Conservation (phyloP, 176 grass and related monocot genomes). For the Lolium rigidum region DNA sequence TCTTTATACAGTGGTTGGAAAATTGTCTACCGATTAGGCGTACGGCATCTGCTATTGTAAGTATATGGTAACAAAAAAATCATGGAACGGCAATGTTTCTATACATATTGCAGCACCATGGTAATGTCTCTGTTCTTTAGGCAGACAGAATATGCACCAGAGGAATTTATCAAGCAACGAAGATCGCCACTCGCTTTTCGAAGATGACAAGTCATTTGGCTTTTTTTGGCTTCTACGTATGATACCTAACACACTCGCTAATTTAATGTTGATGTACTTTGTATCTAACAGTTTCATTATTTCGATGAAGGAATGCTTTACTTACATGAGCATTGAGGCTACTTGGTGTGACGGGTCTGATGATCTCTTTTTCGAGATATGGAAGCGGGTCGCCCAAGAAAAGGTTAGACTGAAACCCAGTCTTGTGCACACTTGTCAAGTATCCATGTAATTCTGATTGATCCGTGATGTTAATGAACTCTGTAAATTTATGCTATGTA, state of each 20-base stretch:
- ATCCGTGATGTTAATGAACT: not conserved
- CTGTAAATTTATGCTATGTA: not conserved
- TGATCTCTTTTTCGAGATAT: slow-evolving; percentile 33
- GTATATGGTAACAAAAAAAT: slow-evolving; percentile 13
- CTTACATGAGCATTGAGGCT: slow-evolving; percentile 12
- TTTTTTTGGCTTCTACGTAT: not conserved
- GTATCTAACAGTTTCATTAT: not conserved
- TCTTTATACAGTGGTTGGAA: slow-evolving; percentile 43
- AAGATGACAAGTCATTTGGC: slow-evolving; percentile 19
- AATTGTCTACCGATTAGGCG: not conserved
- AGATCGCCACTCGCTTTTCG: slow-evolving; percentile 37
- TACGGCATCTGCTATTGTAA: slow-evolving; percentile 32
- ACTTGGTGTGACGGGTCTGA: not conserved
- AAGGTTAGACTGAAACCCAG: slow-evolving; percentile 12
- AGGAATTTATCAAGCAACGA: slow-evolving; percentile 39
- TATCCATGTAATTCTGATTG: not conserved
- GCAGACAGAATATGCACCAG: not conserved
- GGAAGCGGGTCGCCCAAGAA: slow-evolving; percentile 27
- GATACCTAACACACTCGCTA: slow-evolving; percentile 9
- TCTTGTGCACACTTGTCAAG: not conserved
- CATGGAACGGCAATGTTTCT: not conserved
- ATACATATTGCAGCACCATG: not conserved
- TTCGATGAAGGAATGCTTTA: slow-evolving; percentile 19
- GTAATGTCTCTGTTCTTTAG: slow-evolving; percentile 36
- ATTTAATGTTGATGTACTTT: not conserved